phyloP scores from a whole-genome alignment of 495 filamentous ascomycete genomes.

The Lentithecium fluviatile region DNA sequence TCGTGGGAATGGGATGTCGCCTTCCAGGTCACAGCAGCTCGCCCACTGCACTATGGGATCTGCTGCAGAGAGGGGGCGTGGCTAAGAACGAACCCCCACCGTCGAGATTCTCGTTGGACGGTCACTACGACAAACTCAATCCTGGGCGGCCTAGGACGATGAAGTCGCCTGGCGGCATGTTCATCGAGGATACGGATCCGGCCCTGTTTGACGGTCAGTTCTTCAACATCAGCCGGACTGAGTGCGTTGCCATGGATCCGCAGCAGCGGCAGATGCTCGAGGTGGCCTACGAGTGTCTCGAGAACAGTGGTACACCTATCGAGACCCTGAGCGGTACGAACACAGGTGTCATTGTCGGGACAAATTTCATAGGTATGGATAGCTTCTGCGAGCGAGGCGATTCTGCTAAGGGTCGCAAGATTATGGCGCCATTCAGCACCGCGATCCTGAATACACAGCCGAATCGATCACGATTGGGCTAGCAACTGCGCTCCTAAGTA shows the following conservation, averaged over 20 bases:
- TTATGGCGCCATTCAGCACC: not conserved
- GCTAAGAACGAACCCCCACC: not conserved
- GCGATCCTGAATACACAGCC: not conserved
- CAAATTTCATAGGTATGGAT: too few relatives aligned
- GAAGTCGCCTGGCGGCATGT: constrained; percentile 8
- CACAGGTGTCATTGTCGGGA: not conserved
- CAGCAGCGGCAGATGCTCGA: constrained; percentile 8
- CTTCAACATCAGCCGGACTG: not conserved
- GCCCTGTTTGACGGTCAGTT: not conserved
- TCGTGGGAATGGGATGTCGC: not conserved
- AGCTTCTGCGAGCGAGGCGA: too few relatives aligned
- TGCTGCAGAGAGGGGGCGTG: not conserved
- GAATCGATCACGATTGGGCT: not conserved
- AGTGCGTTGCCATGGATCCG: constrained; percentile 8
- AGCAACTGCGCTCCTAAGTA: not conserved
- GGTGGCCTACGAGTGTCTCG: constrained; percentile 11
- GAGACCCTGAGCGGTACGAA: constrained; percentile 7
- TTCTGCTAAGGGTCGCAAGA: too few relatives aligned
- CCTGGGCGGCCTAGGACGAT: not conserved
- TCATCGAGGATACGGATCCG: constrained; percentile 7
- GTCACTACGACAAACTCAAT: not conserved
- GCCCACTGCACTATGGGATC: not conserved
- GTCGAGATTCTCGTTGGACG: not conserved
- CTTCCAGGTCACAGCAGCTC: not conserved
- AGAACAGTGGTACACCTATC: constrained; percentile 8